Evolutionary conservation across 345 rosid species (phyloP), one percentile per base, ranked within the genome.

Genomic region (Raphanus raphanistrum): DNA sequence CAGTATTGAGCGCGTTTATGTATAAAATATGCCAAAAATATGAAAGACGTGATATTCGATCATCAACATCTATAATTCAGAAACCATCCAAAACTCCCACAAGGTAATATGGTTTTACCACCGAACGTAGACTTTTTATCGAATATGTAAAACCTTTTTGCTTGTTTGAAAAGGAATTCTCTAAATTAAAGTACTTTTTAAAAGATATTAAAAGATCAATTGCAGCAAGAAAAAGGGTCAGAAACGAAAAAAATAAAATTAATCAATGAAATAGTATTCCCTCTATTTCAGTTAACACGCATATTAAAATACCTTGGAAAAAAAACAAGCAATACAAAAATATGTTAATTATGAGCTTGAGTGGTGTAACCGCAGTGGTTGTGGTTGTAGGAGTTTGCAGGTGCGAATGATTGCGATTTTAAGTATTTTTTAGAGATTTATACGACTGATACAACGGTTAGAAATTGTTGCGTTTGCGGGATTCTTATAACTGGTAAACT

Each of bases 11-110:
- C 28, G 6, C 0, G 29, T 15, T 61, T 61, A 61, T 72, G 33
- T 38, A 36, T 35, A 9, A 9, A 13, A 36, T 13, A 17, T 17
- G 50, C 26, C 45, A 54, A 63, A 59, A 63, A 63, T 2, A 33
- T 41, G 7, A 66, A 41, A 41, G 32, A 41, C 3, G 70, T 25
- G 10, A 0, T 58, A 35, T 66, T 27, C 38, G 43, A 48, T 64
- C 41, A 74, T 74, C 54, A n/a, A 25, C 17, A 25, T 66, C 65
- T 74, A 65, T 54, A 75, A 28, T 28, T 5, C 8, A 57, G 32
- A 26, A 67, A 41, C 35, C 25, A 43, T 58, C 45, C 29, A 57
- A 74, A 26, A 35, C 3, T 17, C 26, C 10, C 15, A 10, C 36
- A 6, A 65, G 5, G 48, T 35, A 4, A 0, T 33, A 16, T 57